Percentiles rank a stretch among this genome's conserved stretches.
Conservation (phyloP, 805 yeast species). For the Yamadazyma laniorum region DNA sequence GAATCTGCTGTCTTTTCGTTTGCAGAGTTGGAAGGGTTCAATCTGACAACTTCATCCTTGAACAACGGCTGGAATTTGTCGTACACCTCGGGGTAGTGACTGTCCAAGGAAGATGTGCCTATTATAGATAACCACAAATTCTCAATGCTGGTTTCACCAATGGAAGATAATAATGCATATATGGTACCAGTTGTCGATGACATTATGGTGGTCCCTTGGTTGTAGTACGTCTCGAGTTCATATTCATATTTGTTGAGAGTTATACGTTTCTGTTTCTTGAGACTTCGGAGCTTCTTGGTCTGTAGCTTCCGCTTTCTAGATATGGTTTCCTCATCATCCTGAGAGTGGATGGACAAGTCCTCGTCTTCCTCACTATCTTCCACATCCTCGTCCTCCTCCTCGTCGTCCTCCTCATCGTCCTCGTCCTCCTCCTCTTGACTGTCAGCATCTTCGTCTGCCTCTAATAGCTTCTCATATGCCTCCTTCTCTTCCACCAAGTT, state of each 20-base stretch:
- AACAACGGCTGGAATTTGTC: conserved; percentile 68
- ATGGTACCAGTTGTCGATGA: conserved; percentile 77
- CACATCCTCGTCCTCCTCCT: conserved; percentile 31
- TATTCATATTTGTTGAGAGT: conserved; percentile 49
- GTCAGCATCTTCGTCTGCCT: conserved; percentile 30
- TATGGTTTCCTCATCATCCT: conserved; percentile 24
- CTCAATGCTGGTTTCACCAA: conserved; percentile 76
- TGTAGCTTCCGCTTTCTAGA: conserved; percentile 29
- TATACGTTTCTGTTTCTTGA: conserved; percentile 39
- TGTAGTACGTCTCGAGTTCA: conserved; percentile 70
- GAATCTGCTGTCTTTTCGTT: conserved; percentile 37
- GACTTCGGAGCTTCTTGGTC: conserved; percentile 24
- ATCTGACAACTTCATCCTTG: conserved; percentile 78
- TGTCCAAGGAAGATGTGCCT: conserved; percentile 81
- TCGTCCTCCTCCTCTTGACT: conserved; percentile 32
- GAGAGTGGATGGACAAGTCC: conserved; percentile 18
- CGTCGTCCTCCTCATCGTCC: conserved; percentile 32
- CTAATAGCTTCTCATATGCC: conserved; percentile 59
- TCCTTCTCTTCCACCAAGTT: conserved; percentile 53
- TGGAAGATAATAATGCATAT: conserved; percentile 72
- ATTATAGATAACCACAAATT: conserved; percentile 83
- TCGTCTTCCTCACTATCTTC: conserved; percentile 25
- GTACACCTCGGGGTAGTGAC: conserved; percentile 71
- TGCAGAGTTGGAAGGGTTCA: conserved; percentile 41
- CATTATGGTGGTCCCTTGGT: conserved; percentile 74